Percentiles rank a stretch among this genome's conserved stretches.
phyloP scores from a whole-genome alignment of 345 rosid genomes.

The Hevea brasiliensis region DNA sequence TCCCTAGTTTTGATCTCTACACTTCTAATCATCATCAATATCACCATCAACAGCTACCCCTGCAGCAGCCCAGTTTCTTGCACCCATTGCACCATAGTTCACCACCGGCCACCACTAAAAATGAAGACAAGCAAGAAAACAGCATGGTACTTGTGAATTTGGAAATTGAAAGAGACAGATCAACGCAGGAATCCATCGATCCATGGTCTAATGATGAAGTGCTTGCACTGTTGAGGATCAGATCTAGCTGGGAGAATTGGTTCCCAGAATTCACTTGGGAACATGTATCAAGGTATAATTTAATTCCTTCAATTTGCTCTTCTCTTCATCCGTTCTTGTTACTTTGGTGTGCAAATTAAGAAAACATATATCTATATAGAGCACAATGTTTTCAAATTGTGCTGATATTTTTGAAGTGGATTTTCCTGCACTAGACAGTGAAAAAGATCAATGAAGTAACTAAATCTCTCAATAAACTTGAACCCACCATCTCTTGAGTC shows the following conservation, averaged over 20 bases:
- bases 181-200: slow-evolving; percentile 5
- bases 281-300: slow-evolving; percentile 69
- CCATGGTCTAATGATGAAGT: slow-evolving; percentile 86
- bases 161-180: slow-evolving; percentile 37
- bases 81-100: slow-evolving; percentile 46
- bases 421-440: too few species aligned
- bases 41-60: slow-evolving; percentile 20
- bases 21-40: slow-evolving; percentile 15
- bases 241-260: slow-evolving; percentile 84
- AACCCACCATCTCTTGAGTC: neutral
- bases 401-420: too few species aligned
- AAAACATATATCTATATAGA: too few species aligned
- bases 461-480: neutral
- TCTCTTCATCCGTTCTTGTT: too few species aligned
- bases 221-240: slow-evolving; percentile 75
- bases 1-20: neutral
- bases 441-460: too few species aligned
- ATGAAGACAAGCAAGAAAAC: slow-evolving; percentile 29
- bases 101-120: slow-evolving; percentile 15
- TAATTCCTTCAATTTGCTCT: too few species aligned
- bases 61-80: slow-evolving; percentile 29
- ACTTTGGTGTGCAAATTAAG: too few species aligned
- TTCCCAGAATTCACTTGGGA: slow-evolving; percentile 89
- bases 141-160: slow-evolving; percentile 36
- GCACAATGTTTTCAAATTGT: too few species aligned